Base-by-base conservation (phyloP, 2,329 filamentous ascomycete genomes). In the Colletotrichum liriopes region DNA sequence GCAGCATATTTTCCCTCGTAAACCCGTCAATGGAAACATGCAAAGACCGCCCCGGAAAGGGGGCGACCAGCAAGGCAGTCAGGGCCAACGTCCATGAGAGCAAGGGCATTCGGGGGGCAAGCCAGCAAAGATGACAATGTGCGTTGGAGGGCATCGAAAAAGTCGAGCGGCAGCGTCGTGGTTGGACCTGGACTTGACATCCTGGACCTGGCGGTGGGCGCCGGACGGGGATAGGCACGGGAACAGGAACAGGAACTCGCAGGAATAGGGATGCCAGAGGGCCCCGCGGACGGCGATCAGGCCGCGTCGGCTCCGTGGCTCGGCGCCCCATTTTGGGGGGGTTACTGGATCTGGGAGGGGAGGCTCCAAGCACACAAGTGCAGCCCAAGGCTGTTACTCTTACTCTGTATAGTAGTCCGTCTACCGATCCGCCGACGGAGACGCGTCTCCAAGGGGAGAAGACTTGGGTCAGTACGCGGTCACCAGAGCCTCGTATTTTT, bases 301-400 rank as follows among this genome's bases (percentile, higher is more conserved):
- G 65, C 70, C 65, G 58, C 60, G 70, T 70, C 70, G 70, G 70
- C 65, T 55, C 70, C 70, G 66, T 64, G 58, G 59, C 70, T 60
- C 65, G 47, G 60, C 65, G 59, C 37, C 18, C 39, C 43, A 14
- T 49, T 23, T 52, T 55, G 64, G 64, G 43, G 56, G 16, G 39
- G 16, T 8, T 18, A 39, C 35, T 56, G 54, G 47, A 32, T 52
- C 26, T n/a, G 49, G 11, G 23, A 52, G 26, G 26, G 18, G 43
- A 12, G 41, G 12, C 20, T 35, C 35, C 35, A 37, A 37, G 35
- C 7, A 37, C 35, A 11, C 35, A 58, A 11, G 14, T 11, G 29
- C 37, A 29, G 1, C 16, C 32, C n/a, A 56, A 12, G 12, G 32
- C 52, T 56, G 52, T 18, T 32, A 1, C 23, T 32, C 4, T 6